phyloP scores from a whole-genome alignment of 805 yeast genomes.

The Teunomyces barrocoloradensis region DNA sequence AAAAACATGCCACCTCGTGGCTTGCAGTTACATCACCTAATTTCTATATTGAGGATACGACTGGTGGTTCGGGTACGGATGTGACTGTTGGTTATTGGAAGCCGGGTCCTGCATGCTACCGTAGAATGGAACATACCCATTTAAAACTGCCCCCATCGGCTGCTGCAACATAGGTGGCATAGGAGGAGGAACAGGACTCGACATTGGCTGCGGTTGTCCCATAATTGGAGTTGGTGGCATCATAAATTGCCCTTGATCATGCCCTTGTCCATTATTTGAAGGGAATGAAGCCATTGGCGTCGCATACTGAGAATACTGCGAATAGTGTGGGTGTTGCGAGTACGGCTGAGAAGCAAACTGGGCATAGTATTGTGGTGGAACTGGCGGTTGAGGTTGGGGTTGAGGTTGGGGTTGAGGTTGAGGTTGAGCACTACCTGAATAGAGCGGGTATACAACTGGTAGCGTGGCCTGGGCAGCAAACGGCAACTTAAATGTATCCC shows the following conservation, averaged over 20 bases:
- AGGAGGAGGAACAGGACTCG: not conserved
- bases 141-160: not conserved
- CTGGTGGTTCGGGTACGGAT: not conserved
- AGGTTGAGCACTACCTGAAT: not conserved
- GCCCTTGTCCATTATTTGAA: not conserved
- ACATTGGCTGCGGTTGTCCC: not conserved
- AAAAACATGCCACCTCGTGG: not conserved
- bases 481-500: constrained; percentile 1
- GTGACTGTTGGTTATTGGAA: not conserved
- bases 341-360: constrained; percentile 2
- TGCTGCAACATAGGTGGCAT: not conserved
- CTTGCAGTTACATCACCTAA: not conserved
- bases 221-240: not conserved
- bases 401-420: not conserved
- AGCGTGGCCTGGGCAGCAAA: not conserved
- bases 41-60: not conserved
- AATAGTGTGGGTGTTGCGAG: not conserved
- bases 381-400: not conserved
- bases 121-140: not conserved
- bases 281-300: not conserved
- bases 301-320: constrained; percentile 7
- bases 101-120: not conserved
- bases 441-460: not conserved
- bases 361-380: not conserved
- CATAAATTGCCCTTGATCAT: not conserved